These are phyloP conservation scores for Fusarium virguliforme DNA, from an alignment of 2,329 filamentous ascomycete species.

Conservation along the genomic window DNA sequence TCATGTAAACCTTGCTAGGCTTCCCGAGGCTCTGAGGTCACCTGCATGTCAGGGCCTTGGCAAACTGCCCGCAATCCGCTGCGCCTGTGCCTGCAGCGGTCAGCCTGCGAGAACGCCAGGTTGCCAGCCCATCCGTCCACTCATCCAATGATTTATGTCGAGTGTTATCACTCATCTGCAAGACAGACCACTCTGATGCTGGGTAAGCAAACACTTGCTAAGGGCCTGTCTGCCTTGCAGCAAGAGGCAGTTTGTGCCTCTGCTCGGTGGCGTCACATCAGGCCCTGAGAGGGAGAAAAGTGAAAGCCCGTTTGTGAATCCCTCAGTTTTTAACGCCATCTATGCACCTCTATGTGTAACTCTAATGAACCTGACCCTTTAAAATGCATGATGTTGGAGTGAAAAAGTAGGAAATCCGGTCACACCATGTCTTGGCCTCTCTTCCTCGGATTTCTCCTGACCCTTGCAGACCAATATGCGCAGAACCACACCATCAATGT, in stretches of 20 bases:
- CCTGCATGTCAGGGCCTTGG: neutral
- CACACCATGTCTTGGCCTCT: too few species aligned
- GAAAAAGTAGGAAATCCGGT: neutral
- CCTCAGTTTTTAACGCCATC: neutral
- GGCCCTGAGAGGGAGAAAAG: neutral
- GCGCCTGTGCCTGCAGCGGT: neutral
- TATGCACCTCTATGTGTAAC: neutral
- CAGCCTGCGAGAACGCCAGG: neutral
- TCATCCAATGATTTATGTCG: neutral
- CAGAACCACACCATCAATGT: conserved; percentile 14
- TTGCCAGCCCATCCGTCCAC: too few species aligned
- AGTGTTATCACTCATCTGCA: neutral
- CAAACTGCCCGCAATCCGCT: neutral
- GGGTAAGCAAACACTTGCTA: neutral
- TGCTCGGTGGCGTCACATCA: neutral
- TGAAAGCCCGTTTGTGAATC: neutral
- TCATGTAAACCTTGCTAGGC: neutral
- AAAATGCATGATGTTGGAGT: neutral
- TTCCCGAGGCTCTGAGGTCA: neutral
- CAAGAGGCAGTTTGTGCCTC: neutral
- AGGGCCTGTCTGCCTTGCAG: conserved; percentile 1
- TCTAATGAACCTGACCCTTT: neutral
- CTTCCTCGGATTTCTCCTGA: neutral
- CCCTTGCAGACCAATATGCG: conserved; percentile 3
- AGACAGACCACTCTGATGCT: neutral